These are phyloP conservation scores for Phytophthora hibernalis DNA, from an alignment of 352 stramenopile genomes.

Conservation along the genomic window DNA sequence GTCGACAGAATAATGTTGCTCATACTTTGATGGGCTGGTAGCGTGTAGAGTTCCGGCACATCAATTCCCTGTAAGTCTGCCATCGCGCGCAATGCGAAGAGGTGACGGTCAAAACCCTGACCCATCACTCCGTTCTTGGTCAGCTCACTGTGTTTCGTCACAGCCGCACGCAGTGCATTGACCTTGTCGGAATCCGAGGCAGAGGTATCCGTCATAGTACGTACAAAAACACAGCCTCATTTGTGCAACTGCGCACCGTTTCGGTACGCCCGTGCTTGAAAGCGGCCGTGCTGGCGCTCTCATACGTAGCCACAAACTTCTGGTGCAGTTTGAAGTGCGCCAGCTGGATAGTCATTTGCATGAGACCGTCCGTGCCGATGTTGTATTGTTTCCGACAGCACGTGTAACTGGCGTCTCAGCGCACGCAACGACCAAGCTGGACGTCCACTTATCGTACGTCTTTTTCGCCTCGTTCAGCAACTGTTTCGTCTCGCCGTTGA, in stretches of 20 bases:
- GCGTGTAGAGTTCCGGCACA: conserved; percentile 79
- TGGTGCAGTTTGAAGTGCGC: conserved; percentile 87
- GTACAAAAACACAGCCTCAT: conserved; percentile 85
- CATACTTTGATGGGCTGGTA: conserved; percentile 82
- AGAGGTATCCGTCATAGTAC: conserved; percentile 65
- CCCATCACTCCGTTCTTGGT: conserved; percentile 93
- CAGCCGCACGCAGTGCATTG: conserved; percentile 64
- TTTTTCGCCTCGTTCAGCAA: conserved; percentile 74
- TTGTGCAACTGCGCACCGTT: conserved; percentile 90
- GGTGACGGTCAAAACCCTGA: conserved; percentile 89
- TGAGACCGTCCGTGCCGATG: conserved; percentile 90
- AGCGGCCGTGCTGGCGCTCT: conserved; percentile 88
- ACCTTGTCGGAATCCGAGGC: conserved; percentile 68
- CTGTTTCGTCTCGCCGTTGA: conserved; percentile 61
- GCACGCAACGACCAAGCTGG: conserved; percentile 69
- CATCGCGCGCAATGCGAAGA: conserved; percentile 84
- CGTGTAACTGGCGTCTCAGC: conserved; percentile 80
- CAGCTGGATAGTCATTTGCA: conserved; percentile 93
- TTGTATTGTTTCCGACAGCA: conserved; percentile 68
- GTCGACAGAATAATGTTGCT: conserved; percentile 93
- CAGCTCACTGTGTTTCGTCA: conserved; percentile 90
- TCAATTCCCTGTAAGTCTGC: conserved; percentile 63
- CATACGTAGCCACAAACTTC: conserved; percentile 88
- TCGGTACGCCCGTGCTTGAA: conserved; percentile 93
- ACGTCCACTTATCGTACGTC: conserved; percentile 74